Evolutionary conservation across 805 yeast genomes (phyloP), one percentile per base, ranked within the genome.

Genomic region (Grigorovia transvaalensis): DNA sequence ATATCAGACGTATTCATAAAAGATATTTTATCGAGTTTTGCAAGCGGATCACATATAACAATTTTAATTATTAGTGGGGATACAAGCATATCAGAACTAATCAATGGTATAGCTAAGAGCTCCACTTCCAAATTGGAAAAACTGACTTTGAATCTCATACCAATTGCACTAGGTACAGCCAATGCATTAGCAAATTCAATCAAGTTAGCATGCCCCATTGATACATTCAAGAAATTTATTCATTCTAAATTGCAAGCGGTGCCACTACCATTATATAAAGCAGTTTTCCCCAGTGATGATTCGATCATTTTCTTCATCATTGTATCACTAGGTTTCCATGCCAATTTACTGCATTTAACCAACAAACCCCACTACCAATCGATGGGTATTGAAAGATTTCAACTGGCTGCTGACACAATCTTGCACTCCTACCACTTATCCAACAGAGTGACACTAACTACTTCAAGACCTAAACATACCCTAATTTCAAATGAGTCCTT

Each of bases 261-360:
- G 2, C 41, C 48, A 9, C 58, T 71, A 2, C 75, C 74, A 3
- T 53, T 72, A 15, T 72, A 71, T 48, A 57, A 56, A 40, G 69
- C 63, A 0, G 45, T 44, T 0, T 64, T 71, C 40, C 73, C 74
- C 2, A 56, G 61, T 45, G 64, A 43, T 11, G 17, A 48, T 5
- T 27, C 46, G 2, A 27, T 47, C 62, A 53, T 62, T 1, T 70
- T 82, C 61, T 53, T 77, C 17, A 87, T 87, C 2, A 95, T 89
- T 9, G 73, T 80, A 0, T 85, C 96, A 0, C 82, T 95, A 87
- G 95, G 84, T 0, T 78, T 88, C 56, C 97, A 90, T 67, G 88
- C 96, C 2, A 79, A 89, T 3, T 67, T 90, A 48, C 89, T 90
- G 1, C 90, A 90, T 33, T 84, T 84, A 52, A 80, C 90, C 50